Base-by-base conservation (phyloP, 768 basidiomycete species). In the Melanogaster broomeanus region DNA sequence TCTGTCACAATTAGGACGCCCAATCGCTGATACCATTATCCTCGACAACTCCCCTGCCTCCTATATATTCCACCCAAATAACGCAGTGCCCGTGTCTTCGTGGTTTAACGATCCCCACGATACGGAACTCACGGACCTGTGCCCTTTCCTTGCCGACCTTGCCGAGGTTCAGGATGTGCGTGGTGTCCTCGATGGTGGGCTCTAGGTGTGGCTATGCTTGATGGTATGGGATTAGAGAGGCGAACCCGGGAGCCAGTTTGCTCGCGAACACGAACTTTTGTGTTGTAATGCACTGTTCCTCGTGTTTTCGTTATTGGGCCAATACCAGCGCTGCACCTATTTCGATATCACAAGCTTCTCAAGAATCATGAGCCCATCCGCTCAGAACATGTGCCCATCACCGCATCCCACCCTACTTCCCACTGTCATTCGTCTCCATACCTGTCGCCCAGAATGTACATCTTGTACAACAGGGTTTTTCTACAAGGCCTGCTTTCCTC, bases 81-180 rank as follows among this genome's bases (percentile, higher is more conserved):
- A 98, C 67, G 97, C 97, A 34, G 96, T 98, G 5, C 97, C 97
- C 12, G 95, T 99, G 54, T 98, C 96, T 38, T 94, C 92, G 51
- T 99, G 97, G 97, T 99, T 99, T 77, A 98, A 98, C 70, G 94
- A 94, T 72, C 95, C 95, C 10, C 96, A 98, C 63, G 96, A 98
- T 67, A 96, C 95, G 42, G 96, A 98, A 69, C 80, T 99, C 57
- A 97, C 92, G 35, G 96, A 98, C 71, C 76, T 98, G 45, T 86
- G 94, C 49, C 93, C 94, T 25, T 98, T 99, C 81, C 80, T 99
- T 56, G 75, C 90, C 31, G 97, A 99, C 71, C 79, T 99, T 31
- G 81, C 75, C 30, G 76, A 79, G 22, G 93, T 94, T 30, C 87
- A 87, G 51, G 97, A 99, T 69, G 90, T 98, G 42, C 80, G 97